phyloP scores from a whole-genome alignment of 306 rosid species.

The Castanopsis chinensis region DNA sequence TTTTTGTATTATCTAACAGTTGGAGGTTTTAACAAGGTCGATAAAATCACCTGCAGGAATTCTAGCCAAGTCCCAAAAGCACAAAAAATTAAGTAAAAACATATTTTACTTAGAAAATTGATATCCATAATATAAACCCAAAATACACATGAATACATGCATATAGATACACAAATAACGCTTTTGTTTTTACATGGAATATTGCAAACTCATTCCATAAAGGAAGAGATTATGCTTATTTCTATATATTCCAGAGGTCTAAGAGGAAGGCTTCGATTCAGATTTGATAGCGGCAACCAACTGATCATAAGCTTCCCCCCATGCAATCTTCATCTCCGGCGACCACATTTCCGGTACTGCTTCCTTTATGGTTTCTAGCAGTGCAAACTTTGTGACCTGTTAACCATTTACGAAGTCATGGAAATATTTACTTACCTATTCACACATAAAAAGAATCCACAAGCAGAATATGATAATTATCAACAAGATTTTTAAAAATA shows the following conservation, averaged over 20 bases:
- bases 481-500: too few species aligned
- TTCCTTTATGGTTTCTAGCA: constrained; percentile 68
- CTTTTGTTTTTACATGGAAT: too few species aligned
- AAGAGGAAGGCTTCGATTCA: constrained; percentile 62
- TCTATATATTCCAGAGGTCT: not conserved
- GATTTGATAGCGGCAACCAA: constrained; percentile 71
- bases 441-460: not conserved
- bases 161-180: too few species aligned
- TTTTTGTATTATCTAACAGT: too few species aligned
- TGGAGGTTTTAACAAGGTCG: too few species aligned
- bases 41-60: too few species aligned
- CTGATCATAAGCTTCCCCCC: constrained; percentile 84
- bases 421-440: not conserved
- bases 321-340: constrained; percentile 67
- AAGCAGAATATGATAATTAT: too few species aligned
- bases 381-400: constrained; percentile 69
- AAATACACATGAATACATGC: too few species aligned
- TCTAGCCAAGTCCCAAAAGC: too few species aligned
- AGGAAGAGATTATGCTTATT: not conserved
- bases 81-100: too few species aligned
- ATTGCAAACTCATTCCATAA: not conserved
- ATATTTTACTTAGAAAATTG: too few species aligned
- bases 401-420: not conserved
- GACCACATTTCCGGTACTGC: constrained; percentile 84
- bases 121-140: too few species aligned